Evolutionary conservation across 345 rosid genomes (phyloP), one percentile per base, ranked within the genome.

Genomic region (Gossypium anomalum): DNA sequence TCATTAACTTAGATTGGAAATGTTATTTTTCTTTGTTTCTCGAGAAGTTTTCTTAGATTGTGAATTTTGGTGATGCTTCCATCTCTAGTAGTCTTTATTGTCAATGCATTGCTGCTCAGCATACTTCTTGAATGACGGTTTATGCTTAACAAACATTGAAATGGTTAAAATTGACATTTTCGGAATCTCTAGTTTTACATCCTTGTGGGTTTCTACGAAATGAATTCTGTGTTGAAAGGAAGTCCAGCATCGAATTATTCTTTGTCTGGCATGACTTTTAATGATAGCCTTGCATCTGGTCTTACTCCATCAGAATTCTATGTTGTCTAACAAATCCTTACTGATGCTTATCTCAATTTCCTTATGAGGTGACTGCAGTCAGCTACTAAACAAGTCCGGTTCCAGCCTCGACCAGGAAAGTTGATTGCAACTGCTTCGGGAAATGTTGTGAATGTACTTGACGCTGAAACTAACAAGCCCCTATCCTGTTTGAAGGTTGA

Each of bases 381-480:
- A 63, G 80, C 78, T 10, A 77, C 81, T 44, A 78, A 62, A 43
- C 76, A 80, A 67, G 80, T 83, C 56, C 75, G 78, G 41, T 80
- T 83, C 71, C 78, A 80, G 67, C 83, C 85, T 67, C 70, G 9
- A 41, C 2, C 15, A 16, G 78, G 80, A 41, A 72, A 72, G 47
- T 70, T 78, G 22, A 44, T 83, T 43, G 86, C 86, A 19, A 22
- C 78, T 56, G 78, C 86, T 15, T 58, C 72, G 0, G 72, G 74
- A 51, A 78, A 83, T 29, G 55, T 12, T 16, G 73, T 80, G 58
- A 75, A 72, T 55, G 44, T 80, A 22, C 49, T 83, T 75, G 83
- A 83, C 45, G 45, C 64, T 57, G 83, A 83, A 77, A 78, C 74
- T 59, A 56, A 38, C 69, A 53, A n/a, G 47, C 23, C 44, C 12